phyloP scores from a whole-genome alignment of 2,329 filamentous ascomycete genomes.

The Aspergillus aculeatus region DNA sequence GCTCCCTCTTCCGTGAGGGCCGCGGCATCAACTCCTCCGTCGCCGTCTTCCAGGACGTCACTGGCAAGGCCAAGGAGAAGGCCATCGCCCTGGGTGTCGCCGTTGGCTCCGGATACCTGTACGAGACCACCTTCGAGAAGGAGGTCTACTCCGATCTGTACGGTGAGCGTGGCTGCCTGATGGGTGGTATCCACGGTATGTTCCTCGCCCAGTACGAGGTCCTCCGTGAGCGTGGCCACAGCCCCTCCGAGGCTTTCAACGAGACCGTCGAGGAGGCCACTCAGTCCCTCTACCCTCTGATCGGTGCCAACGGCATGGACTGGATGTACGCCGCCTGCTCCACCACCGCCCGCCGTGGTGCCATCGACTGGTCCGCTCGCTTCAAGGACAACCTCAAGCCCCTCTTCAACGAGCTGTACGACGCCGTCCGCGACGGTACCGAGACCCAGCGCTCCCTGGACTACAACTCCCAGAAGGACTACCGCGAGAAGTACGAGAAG shows the following conservation, averaged over 20 bases:
- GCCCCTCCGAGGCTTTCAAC: slow-evolving; percentile 98
- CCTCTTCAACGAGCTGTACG: slow-evolving; percentile 96
- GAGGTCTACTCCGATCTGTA: slow-evolving; percentile 99
- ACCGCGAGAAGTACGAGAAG: slow-evolving; percentile 94
- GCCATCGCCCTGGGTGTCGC: slow-evolving; percentile 94
- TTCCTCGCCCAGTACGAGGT: slow-evolving; percentile 99
- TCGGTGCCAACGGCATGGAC: slow-evolving; percentile 97
- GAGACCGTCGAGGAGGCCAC: slow-evolving; percentile 99
- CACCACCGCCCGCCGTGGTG: slow-evolving; percentile 94
- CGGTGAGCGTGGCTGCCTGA: slow-evolving; percentile 98
- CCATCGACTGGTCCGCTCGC: slow-evolving; percentile 94
- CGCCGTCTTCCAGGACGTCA: slow-evolving; percentile 97
- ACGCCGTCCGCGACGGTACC: slow-evolving; percentile 82
- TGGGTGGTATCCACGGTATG: slow-evolving; percentile 99
- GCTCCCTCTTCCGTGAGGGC: slow-evolving; percentile 97
- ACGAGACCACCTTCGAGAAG: slow-evolving; percentile 99
- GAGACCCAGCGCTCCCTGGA: slow-evolving; percentile 97
- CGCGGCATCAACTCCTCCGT: slow-evolving; percentile 99
- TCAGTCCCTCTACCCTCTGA: slow-evolving; percentile 95
- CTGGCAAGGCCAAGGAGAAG: slow-evolving; percentile 97
- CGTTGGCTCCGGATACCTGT: slow-evolving; percentile 96
- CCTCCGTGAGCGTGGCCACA: slow-evolving; percentile 96
- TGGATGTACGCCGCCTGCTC: slow-evolving; percentile 99
- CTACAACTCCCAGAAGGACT: slow-evolving; percentile 94
- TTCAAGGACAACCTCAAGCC: slow-evolving; percentile 99